Percentiles rank a stretch among this genome's conserved stretches.
phyloP scores from a whole-genome alignment of 2,329 filamentous ascomycete species.

The Colletotrichum agaves region DNA sequence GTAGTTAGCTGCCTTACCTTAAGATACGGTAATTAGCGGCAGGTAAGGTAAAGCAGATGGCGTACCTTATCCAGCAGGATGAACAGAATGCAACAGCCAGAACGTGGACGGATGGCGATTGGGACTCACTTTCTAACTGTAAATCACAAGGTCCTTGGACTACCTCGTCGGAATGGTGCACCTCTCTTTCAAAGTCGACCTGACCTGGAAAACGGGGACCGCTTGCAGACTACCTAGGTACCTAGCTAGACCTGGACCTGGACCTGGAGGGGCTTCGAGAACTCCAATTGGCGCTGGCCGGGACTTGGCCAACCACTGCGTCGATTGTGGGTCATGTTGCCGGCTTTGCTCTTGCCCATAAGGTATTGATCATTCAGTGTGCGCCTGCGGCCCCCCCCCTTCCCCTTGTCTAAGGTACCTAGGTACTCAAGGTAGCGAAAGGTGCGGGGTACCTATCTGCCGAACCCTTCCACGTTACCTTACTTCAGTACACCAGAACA shows the following conservation, averaged over 20 bases:
- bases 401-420: slow-evolving; percentile 14
- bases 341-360: slow-evolving; percentile 21
- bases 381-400: background rate
- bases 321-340: slow-evolving; percentile 16
- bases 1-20: background rate
- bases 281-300: slow-evolving; percentile 26
- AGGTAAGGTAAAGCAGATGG: too few relatives aligned
- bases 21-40: too few relatives aligned
- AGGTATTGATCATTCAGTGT: too few relatives aligned
- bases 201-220: background rate
- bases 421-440: background rate
- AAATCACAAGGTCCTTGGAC: too few relatives aligned
- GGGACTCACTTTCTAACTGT: too few relatives aligned
- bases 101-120: too few relatives aligned
- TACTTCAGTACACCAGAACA: background rate
- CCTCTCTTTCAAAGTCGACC: slow-evolving; percentile 7
- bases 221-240: background rate
- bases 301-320: slow-evolving; percentile 32
- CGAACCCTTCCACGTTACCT: slow-evolving; percentile 12
- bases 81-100: too few relatives aligned
- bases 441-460: slow-evolving; percentile 33
- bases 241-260: too few relatives aligned
- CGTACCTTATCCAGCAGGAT: too few relatives aligned
- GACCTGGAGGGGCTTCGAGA: slow-evolving; percentile 7
- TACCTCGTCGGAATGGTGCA: background rate